Evolutionary conservation across 257 asterid genomes (phyloP), one percentile per base, ranked within the genome.

Genomic region (Cinchona pubescens): DNA sequence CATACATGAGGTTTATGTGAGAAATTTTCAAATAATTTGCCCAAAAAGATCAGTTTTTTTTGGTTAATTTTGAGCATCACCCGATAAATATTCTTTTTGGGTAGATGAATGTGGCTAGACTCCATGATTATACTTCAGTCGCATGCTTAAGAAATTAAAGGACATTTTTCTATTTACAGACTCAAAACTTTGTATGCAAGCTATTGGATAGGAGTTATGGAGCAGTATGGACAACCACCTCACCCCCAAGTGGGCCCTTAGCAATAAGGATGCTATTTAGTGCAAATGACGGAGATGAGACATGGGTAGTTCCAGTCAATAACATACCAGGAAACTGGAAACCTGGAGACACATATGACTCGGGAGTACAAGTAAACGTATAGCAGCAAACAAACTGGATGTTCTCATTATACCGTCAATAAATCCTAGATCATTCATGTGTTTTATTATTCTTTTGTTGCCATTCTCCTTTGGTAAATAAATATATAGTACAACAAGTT

Each of bases 251-350:
- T 29, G 97, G 96, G 66, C 86, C 93, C 2, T 84, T 92, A 77
- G 81, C 93, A 3, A 61, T 92, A 72, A 92, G 97, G 79, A 88
- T 92, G 97, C 78, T 90, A 55, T 78, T 90, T n/a, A 87, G 89
- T 42, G 91, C 80, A 30, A 88, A 87, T 51, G 85, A 85, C 43
- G 96, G 87, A 67, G 93, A 87, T 7, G 95, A 88, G 82, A 77
- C 63, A 67, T 92, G 97, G 97, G 75, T 89, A 15, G 89, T 87
- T 81, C 92, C 97, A 45, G 76, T 75, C 21, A 89, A 83, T 34
- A 82, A 83, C 79, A 83, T 92, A 62, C 96, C 98, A 7, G 78
- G 68, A 58, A 91, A 86, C 88, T 92, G 97, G 97, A 87, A 88
- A 78, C 80, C 87, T 68, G 96, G 98, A 77, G 92, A 89, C 38